Evolutionary conservation across 2,329 filamentous ascomycete species (phyloP).

Genomic region (Microcyclospora pomicola): DNA sequence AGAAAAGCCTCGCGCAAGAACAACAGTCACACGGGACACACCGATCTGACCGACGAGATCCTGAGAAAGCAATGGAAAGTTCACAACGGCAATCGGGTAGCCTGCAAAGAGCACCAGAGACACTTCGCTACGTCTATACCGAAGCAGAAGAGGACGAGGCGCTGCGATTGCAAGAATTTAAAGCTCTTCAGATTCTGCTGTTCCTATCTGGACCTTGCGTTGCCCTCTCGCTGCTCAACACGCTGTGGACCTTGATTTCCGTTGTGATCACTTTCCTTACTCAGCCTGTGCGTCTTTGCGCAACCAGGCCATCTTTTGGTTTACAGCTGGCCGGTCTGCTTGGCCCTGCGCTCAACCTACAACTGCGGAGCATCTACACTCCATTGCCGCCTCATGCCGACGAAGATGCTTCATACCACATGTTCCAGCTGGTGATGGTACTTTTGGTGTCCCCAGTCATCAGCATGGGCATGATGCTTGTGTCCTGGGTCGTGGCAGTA

Average conservation of each 20-base stretch:
- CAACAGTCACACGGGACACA: background rate
- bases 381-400: constrained; percentile 17
- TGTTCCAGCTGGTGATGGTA: constrained; percentile 36
- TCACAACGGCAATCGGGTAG: constrained; percentile 5
- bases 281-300: constrained; percentile 42
- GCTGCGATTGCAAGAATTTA: constrained; percentile 28
- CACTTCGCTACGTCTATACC: background rate
- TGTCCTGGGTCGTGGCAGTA: constrained; percentile 44
- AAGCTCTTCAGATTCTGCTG: constrained; percentile 33
- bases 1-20: constrained; percentile 13
- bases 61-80: constrained; percentile 13
- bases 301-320: constrained; percentile 32
- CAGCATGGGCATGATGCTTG: constrained; percentile 41
- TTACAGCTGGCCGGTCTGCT: constrained; percentile 39
- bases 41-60: constrained; percentile 7
- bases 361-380: constrained; percentile 36
- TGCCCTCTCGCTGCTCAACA: constrained; percentile 39
- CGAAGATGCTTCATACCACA: constrained; percentile 26
- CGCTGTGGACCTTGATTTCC: constrained; percentile 40
- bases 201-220: constrained; percentile 42
- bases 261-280: constrained; percentile 38
- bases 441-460: constrained; percentile 43
- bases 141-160: constrained; percentile 21
- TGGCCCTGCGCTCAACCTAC: constrained; percentile 39
- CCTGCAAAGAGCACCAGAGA: background rate